Base-by-base conservation (phyloP, 83 land plant genomes). In the Isoetes engelmannii region DNA sequence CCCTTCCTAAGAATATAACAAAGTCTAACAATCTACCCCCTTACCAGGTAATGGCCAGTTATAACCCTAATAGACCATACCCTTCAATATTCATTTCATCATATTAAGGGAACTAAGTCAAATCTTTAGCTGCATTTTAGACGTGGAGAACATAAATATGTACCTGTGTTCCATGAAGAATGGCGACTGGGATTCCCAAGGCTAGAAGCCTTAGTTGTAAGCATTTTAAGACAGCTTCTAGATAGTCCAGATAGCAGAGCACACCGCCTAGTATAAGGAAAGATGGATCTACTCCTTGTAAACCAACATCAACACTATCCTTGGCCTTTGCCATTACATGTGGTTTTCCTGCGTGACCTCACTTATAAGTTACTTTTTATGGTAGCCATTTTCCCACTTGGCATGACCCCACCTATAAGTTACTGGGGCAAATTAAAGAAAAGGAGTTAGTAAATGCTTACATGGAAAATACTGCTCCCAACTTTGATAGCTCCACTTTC, bases 161-260 rank as follows among this genome's bases (percentile, higher is more conserved):
- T 48, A 90, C 98, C 92, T 90, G 93, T 63, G 90, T 73, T 20
- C 98, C 96, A 58, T 69, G 78, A 54, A 94, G 65, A 45, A 94
- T 84, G 13, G 96, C 96, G 4, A 66, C 69, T 47, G 72, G 45
- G 68, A 79, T 67, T 57, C 83, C 89, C 70, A 94, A 68, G 6
- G 82, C 80, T 8, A 84, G 84, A 45, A 94, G 74, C 73, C 85
- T 92, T 49, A 94, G 67, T 75, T 94, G 90, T 47, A 94, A 78
- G 46, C 74, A 78, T 20, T 75, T 69, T 47, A 88, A 84, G 44
- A 82, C 74, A 5, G 82, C 69, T 37, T 90, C 82, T 18, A 90
- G 92, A 61, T 81, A 90, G 72, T 94, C 87, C 6, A 90, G 98
- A 76, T 94, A 96, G 63, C 98, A 94, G 19, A 94, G 50, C 37